Base-by-base conservation (phyloP, 2,329 filamentous ascomycete species). In the Sclerotinia sclerotiorum region DNA sequence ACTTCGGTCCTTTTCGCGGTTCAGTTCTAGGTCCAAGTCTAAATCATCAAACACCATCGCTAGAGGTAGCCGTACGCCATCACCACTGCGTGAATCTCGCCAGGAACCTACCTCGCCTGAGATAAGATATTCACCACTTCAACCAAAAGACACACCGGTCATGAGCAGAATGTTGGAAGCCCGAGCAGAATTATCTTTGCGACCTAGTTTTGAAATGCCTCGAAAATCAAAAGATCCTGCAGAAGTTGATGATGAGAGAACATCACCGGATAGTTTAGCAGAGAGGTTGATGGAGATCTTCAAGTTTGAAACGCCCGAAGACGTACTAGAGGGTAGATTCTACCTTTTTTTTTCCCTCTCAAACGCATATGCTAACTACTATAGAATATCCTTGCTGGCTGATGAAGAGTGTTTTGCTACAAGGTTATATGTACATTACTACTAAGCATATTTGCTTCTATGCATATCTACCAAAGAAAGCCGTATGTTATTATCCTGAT, bases 401-500 rank as follows among this genome's bases (percentile, higher is more conserved):
- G 51, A 81, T 98, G 46, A 93, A 97, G 78, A 97, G 91, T 76
- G 93, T 97, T 56, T 82, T 98, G 42, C 84, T 98, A 11, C 93
- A 97, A 77, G 95, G 95, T 7, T 97, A 95, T 78, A 90, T 99
- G 85, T 98, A 98, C 80, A 92, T 99, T 76, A 98, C 95, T 0
- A 84, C 90, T 70, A 91, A 90, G 74, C 95, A 99, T 77, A 91
- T 98, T 70, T 97, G 94, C 80, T 99, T 98, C 79, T 98, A 97
- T 77, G 93, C 95, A 51, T 97, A 97, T 77, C 85, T 98, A n/a
- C 93, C 93, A 8, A 96, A 94, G 82, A 97, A 95, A 83, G 88
- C 90, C 64, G 90, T 91, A 83, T 79, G 88, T 4, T 21, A 24
- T 58, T 29, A 51, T 15, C 19, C 21, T 27, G 21, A 27, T 54